These are phyloP conservation scores for Diospyros kaki DNA, from an alignment of 148 eudicot genomes.

Conservation along the genomic window DNA sequence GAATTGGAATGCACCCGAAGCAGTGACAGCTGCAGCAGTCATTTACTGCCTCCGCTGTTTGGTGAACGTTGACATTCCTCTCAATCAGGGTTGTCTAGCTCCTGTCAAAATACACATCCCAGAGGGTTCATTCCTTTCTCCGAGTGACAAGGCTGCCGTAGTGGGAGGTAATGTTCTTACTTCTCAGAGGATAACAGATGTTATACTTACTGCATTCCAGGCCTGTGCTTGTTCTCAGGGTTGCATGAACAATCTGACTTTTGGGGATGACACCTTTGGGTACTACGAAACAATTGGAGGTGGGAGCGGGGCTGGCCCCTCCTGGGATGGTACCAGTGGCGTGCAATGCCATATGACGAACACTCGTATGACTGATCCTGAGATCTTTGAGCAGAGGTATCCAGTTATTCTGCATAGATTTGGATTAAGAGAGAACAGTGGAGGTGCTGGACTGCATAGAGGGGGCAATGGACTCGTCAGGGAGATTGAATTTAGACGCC, in stretches of 20 bases:
- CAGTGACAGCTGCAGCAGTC: slow-evolving; percentile 91
- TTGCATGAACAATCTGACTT: slow-evolving; percentile 96
- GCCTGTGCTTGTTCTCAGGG: slow-evolving; percentile 99
- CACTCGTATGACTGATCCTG: slow-evolving; percentile 96
- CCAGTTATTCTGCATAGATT: slow-evolving; percentile 82
- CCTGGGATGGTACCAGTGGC: slow-evolving; percentile 92
- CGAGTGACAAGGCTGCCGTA: slow-evolving; percentile 95
- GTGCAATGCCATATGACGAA: slow-evolving; percentile 98
- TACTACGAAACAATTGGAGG: slow-evolving; percentile 97
- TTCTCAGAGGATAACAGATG: slow-evolving; percentile 94
- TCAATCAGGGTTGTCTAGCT: slow-evolving; percentile 94
- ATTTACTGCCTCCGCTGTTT: slow-evolving; percentile 91
- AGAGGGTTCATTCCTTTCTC: slow-evolving; percentile 81
- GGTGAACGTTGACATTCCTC: slow-evolving; percentile 90
- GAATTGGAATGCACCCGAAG: slow-evolving; percentile 97
- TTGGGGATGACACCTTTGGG: slow-evolving; percentile 86
- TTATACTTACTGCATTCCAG: slow-evolving; percentile 86
- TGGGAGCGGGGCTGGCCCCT: slow-evolving; percentile 92
- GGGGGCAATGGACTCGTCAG: slow-evolving; percentile 94
- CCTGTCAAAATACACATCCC: slow-evolving; percentile 85
- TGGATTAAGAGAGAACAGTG: slow-evolving; percentile 81
- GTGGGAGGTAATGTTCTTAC: slow-evolving; percentile 98
- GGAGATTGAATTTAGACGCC: slow-evolving; percentile 83
- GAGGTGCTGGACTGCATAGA: slow-evolving; percentile 74
- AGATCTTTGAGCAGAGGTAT: slow-evolving; percentile 97